Base-by-base conservation (phyloP, 2,329 filamentous ascomycete genomes). In the Lasiodiplodia sp. region DNA sequence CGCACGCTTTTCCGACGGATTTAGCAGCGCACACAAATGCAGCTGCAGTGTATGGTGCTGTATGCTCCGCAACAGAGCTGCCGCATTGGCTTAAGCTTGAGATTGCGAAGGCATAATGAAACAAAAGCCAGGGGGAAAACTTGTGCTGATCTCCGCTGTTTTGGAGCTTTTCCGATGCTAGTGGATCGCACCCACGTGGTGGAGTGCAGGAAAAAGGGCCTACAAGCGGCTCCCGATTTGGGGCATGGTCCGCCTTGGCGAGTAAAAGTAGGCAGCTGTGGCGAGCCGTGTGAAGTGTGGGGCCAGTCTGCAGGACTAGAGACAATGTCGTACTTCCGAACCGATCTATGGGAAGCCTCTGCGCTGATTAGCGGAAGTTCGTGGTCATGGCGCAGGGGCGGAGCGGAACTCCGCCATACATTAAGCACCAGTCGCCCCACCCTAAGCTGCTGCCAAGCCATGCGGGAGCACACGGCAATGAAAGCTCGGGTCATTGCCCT, bases 371-470 rank as follows among this genome's bases (percentile, higher is more conserved):
- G 56, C 37, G 37, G 37, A 58, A 25, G 56, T 58, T 44, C 25
- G 37, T 60, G 38, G 16, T 23, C 25, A 21, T 21, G 34, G 38
- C 10, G 34, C 23, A 28, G 23, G 56, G 56, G 56, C 56, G 56
- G 56, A 44, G 56, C 38, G 37, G 37, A 44, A 25, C 12, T 60
- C 37, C 38, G 21, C 56, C 16, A 28, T 16, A 40, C 14, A 37
- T 38, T 25, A 47, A 60, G 56, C 21, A 47, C 44, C 44, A 47
- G 6, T n/a, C 56, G 56, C 40, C 28, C 21, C 5, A 8, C 37
- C 25, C 34, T 25, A 62, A 62, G 40, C 58, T 34, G 58, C n/a
- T 40, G 58, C 40, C 58, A 62, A 62, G 40, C 40, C 8, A 62
- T 28, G 16, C 25, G 40, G 16, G 25, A 34, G 11, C 18, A n/a